Percentiles rank a stretch among this genome's conserved stretches.
These are phyloP conservation scores for Tilletia caries DNA, from an alignment of 1,284 basidiomycete genomes.

Conservation along the genomic window DNA sequence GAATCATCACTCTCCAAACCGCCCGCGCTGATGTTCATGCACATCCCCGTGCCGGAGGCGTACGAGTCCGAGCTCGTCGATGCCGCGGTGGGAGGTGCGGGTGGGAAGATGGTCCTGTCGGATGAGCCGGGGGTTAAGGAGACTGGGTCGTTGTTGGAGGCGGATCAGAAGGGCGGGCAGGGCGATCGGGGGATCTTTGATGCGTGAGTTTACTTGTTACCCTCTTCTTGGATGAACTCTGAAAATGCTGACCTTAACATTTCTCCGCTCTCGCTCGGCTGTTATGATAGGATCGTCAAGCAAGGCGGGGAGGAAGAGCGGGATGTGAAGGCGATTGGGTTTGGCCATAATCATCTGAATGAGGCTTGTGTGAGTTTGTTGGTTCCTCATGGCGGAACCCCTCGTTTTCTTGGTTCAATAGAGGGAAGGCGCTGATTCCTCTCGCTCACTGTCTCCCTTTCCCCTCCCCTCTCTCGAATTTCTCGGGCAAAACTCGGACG, in stretches of 20 bases:
- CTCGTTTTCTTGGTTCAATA: constrained; percentile 90
- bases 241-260: not conserved
- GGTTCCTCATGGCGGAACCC: no score
- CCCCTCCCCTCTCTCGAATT: no score
- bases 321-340: constrained; percentile 35
- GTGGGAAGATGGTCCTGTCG: constrained; percentile 23
- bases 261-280: no score
- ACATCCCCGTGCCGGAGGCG: constrained; percentile 51
- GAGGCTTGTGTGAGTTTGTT: constrained; percentile 77
- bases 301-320: constrained; percentile 14
- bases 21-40: constrained; percentile 43
- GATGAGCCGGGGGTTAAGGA: not conserved
- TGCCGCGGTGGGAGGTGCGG: constrained; percentile 25
- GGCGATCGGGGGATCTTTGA: constrained; percentile 44
- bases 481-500: no score
- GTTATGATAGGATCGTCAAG: not conserved
- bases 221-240: constrained; percentile 3
- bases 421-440: constrained; percentile 68
- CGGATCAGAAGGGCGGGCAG: constrained; percentile 27
- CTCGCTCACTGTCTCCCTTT: constrained; percentile 34
- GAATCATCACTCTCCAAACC: constrained; percentile 29
- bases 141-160: not conserved
- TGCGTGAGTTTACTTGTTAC: constrained; percentile 15
- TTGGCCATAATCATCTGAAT: constrained; percentile 48
- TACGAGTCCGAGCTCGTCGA: constrained; percentile 26